Conservation (phyloP, 2,329 filamentous ascomycete genomes). For the Xenosphaeropsis pyriputrescens region DNA sequence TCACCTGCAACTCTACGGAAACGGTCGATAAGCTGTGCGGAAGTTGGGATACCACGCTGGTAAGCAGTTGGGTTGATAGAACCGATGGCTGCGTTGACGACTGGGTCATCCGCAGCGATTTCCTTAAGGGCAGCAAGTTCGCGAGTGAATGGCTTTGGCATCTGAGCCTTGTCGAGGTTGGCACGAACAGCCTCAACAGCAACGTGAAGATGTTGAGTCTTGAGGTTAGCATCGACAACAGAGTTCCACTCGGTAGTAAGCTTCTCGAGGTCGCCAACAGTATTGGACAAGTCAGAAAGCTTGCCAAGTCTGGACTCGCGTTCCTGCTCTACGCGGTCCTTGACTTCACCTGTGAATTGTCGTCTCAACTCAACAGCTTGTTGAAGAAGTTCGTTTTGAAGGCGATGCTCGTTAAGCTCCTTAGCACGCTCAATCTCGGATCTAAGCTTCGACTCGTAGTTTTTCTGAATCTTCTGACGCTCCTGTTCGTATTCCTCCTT, state of each 20-base stretch:
- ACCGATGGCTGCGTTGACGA: slow-evolving; percentile 88
- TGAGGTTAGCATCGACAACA: slow-evolving; percentile 78
- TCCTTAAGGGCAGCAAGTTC: slow-evolving; percentile 93
- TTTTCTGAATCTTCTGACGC: slow-evolving; percentile 61
- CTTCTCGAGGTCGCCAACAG: slow-evolving; percentile 72
- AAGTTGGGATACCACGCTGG: slow-evolving; percentile 75
- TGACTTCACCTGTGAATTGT: slow-evolving; percentile 65
- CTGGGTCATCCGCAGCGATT: slow-evolving; percentile 67
- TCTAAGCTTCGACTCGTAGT: slow-evolving; percentile 68
- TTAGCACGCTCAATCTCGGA: slow-evolving; percentile 67
- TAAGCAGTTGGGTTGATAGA: slow-evolving; percentile 91
- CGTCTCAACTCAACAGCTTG: slow-evolving; percentile 83
- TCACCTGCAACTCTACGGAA: slow-evolving; percentile 88
- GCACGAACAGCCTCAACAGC: slow-evolving; percentile 86
- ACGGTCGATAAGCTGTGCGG: slow-evolving; percentile 79
- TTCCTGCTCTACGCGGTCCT: slow-evolving; percentile 74
- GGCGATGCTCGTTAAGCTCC: slow-evolving; percentile 67
- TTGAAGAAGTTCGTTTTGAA: slow-evolving; percentile 75
- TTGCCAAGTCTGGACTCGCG: slow-evolving; percentile 76
- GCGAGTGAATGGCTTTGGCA: slow-evolving; percentile 73
- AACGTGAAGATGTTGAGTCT: slow-evolving; percentile 91
- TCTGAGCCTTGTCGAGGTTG: slow-evolving; percentile 59
- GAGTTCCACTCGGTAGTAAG: slow-evolving; percentile 82
- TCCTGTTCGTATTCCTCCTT: slow-evolving; percentile 80
- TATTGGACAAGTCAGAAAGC: slow-evolving; percentile 63